Conservation (phyloP, 495 filamentous ascomycete species). For the Ramalina peruviana region DNA sequence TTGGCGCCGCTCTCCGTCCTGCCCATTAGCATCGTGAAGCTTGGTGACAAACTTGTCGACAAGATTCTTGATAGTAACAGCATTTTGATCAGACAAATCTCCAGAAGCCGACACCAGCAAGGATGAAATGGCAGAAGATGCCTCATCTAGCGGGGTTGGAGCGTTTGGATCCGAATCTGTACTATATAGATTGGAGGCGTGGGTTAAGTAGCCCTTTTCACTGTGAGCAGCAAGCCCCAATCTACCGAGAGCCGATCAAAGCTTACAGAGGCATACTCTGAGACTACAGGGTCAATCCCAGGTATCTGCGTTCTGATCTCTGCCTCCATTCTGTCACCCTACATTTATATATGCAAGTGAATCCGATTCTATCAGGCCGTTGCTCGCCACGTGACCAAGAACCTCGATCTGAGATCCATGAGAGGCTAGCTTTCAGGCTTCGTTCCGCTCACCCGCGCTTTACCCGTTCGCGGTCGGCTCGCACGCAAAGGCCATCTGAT, state of each 20-base stretch:
- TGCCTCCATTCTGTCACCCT: constrained; percentile 53
- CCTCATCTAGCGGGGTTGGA: constrained; percentile 67
- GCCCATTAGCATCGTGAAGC: constrained; percentile 59
- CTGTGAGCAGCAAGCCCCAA: constrained; percentile 2
- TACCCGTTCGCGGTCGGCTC: not conserved
- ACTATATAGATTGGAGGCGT: constrained; percentile 73
- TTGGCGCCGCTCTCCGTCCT: constrained; percentile 52
- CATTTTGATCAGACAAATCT: constrained; percentile 52
- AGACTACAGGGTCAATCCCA: constrained; percentile 75
- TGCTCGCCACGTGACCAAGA: too few species aligned
- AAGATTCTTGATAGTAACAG: constrained; percentile 61
- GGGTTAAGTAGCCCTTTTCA: constrained; percentile 67
- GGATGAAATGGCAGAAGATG: constrained; percentile 67
- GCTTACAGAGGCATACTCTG: constrained; percentile 71
- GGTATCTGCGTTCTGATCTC: constrained; percentile 81
- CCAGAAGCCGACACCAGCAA: constrained; percentile 86
- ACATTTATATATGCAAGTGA: too few species aligned
- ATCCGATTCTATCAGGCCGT: too few species aligned
- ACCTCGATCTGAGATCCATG: too few species aligned
- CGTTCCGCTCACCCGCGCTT: not conserved
- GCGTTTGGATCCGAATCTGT: constrained; percentile 56
- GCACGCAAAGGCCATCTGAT: not conserved
- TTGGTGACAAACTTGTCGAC: constrained; percentile 85
- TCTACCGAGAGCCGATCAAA: not conserved
- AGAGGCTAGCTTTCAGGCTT: not conserved